Evolutionary conservation across 23 red algal species (phyloP), one percentile per base, ranked within the genome.

Genomic region (Gracilaria domingensis): DNA sequence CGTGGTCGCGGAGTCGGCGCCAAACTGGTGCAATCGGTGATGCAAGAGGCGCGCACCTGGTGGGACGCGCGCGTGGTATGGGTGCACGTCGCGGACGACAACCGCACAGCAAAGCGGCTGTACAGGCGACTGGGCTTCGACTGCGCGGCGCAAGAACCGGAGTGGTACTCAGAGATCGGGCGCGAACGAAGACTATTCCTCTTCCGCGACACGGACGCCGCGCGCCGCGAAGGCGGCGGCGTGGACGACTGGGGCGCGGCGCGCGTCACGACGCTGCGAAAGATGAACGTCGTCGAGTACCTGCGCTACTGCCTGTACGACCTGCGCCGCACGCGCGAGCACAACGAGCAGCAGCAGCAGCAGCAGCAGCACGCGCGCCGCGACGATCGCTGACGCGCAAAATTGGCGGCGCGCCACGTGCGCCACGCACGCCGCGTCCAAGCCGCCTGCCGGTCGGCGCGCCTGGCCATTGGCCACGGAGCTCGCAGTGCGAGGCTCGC

Each of bases 231-330:
- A 74, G 71, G 14, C 29, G n/a, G 17, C 44, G 40, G 9, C 29
- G 39, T 8, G 20, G 47, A 56, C 13, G 73, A 90, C 37, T 90
- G 87, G 87, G 23, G n/a, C 57, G 30, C 28, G 21, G 71, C 87
- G 8, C 66, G 75, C 36, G 67, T 77, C 36, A 28, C 64, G 9
- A 75, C 26, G 12, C 36, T 35, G 58, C 47, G 56, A 17, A 82
- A 66, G 49, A 47, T 92, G 67, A 60, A 50, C 61, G 53, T 74
- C 25, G 3, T 83, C 4, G 89, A 92, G 44, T 92, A 92, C 44
- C 37, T 92, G 28, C 89, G 89, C 11, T 92, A 76, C 66, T 92
- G 87, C 45, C n/a, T 70, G 51, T 81, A 69, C 53, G 87, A 90
- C 61, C 33, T 90, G 20, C 56, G 82, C 2, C 42, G 59, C 59